Evolutionary conservation across 2,329 filamentous ascomycete genomes (phyloP), one percentile per base, ranked within the genome.

Genomic region (Dothiorella sarmentorum): DNA sequence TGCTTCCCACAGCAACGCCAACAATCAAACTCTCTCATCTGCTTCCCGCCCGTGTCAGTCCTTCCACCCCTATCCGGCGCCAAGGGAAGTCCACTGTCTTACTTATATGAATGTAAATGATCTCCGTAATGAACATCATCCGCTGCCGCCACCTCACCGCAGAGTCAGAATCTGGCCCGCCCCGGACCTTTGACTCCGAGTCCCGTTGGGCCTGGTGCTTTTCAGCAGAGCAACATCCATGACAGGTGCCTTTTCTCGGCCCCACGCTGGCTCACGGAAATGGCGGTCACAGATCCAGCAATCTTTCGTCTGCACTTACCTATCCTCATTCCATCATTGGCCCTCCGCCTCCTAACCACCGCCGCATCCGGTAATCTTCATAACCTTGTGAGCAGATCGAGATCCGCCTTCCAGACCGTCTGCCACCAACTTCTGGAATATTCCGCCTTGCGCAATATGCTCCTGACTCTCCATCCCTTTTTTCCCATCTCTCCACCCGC

Each of bases 21-120:
- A 24, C 17, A 17, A 18, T n/a, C 18, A 7, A 15, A 24, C 17
- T 9, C 15, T n/a, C 26, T 29, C 43, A 17, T 9, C 15, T 18
- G 43, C 43, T 10, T 26, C 22, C 40, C 20, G 10, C 13, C n/a
- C 10, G 40, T 43, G 40, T 20, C 40, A 45, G 10, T 18, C 15
- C 15, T 31, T 31, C 22, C 13, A 9, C 33, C 49, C 35, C 49
- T 53, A 29, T 53, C 31, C 31, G 49, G 33, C 10, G 49, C 49
- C 35, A 53, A 53, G 22, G 15, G 35, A 26, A 40, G 49, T 24
- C 24, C 13, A 26, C 35, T 53, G 49, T 53, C 49, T 53, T 27
- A 35, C n/a, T 40, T 53, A 53, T 53, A 53, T 53, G 49, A 53
- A 27, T n/a, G 33, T 24, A 40, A 53, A 53, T 53, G 31, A 40